These are phyloP conservation scores for Entomortierella beljakovae DNA, from an alignment of 192 early-diverging fungal genomes.

Conservation along the genomic window DNA sequence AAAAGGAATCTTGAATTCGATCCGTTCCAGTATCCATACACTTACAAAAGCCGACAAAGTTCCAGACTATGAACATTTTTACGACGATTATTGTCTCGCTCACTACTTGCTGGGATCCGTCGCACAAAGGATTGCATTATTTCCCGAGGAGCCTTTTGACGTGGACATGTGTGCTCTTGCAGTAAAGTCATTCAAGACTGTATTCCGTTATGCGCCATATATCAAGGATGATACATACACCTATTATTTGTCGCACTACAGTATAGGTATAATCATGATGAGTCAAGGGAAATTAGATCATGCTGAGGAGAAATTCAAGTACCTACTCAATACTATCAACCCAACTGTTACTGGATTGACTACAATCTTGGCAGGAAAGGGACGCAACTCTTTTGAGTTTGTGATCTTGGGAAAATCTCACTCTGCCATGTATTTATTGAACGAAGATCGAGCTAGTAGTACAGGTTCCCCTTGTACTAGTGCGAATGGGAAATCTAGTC, in stretches of 20 bases:
- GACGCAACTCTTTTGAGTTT: constrained; percentile 76
- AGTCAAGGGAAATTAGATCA: constrained; percentile 39
- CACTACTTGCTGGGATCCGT: constrained; percentile 76
- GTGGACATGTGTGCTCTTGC: constrained; percentile 34
- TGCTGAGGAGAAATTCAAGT: constrained; percentile 64
- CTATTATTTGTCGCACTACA: constrained; percentile 66
- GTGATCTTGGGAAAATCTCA: constrained; percentile 70
- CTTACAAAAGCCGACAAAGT: constrained; percentile 33
- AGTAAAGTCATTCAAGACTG: constrained; percentile 45
- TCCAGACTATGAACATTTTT: constrained; percentile 60
- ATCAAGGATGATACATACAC: constrained; percentile 75
- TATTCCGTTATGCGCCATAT: constrained; percentile 65
- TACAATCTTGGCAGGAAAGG: constrained; percentile 61
- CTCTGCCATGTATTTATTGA: constrained; percentile 55
- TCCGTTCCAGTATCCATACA: constrained; percentile 26
- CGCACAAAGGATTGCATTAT: constrained; percentile 68
- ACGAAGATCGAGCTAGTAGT: constrained; percentile 22
- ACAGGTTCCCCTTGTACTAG: background rate
- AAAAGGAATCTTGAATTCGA: constrained; percentile 49
- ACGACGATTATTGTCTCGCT: constrained; percentile 84
- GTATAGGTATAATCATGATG: constrained; percentile 63
- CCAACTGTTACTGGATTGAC: constrained; percentile 51
- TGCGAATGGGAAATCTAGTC: background rate
- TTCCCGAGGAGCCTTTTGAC: constrained; percentile 47
- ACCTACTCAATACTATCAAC: constrained; percentile 55